Evolutionary conservation across 805 yeast genomes (phyloP), one percentile per base, ranked within the genome.

Genomic region (Wickerhamomyces subpelliculosus): DNA sequence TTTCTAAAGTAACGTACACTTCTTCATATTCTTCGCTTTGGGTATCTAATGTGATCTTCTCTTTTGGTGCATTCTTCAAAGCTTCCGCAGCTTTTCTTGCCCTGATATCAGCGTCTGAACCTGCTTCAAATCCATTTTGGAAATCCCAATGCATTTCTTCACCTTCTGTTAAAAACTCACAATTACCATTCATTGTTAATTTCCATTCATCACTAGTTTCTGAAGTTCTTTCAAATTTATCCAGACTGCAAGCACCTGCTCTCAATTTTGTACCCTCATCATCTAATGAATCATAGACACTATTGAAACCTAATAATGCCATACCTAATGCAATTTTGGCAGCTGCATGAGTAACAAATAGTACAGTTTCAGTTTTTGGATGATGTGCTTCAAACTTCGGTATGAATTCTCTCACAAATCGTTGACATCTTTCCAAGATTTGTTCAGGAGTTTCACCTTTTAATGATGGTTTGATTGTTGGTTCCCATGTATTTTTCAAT

Each of bases 61-160:
- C 32, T 17, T 19, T 50, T 46, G 45, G 41, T 39, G 24, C 39
- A 40, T 27, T 42, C 40, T 39, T 49, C 47, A 37, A 45, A 30
- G 34, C 41, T 43, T 9, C 27, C 27, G 11, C 20, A 18, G 49
- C 51, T 45, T 47, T 52, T 53, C 88, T 70, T 13, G 74, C 72
- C 47, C 72, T 75, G 37, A 87, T 77, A 58, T 88, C 96, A 36
- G 82, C 95, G 45, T 80, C 86, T 4, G 95, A 84, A 10, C 96
- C 96, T 6, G 96, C 95, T 62, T 86, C 96, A 47, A 75, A 80
- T 16, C 75, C 77, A 64, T 60, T 68, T 51, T 73, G 75, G 65
- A 88, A 90, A 49, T 80, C 77, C 97, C 97, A 89, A 54, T 85
- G 80, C 94, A 87, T 86, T 58, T 88, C 96, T 51, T 89, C 93